Percentiles rank a stretch among this genome's conserved stretches.
Conservation (phyloP, 169 alveolate species). For the Theileria luwenshuni region DNA sequence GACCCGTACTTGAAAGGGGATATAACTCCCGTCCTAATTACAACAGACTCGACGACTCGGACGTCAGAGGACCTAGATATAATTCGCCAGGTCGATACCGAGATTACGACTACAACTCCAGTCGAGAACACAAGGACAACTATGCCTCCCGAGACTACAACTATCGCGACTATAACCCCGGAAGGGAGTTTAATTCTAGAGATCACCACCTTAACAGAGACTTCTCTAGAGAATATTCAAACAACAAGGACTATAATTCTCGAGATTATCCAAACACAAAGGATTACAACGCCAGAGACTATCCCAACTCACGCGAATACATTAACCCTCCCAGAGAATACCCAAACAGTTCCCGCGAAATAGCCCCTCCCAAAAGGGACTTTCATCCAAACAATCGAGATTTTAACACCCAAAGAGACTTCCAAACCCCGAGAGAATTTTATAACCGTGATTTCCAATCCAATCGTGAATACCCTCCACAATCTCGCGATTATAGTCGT, state of each 20-base stretch:
- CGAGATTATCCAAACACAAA: neutral
- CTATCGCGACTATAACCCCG: neutral
- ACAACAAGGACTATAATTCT: neutral
- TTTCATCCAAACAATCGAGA: conserved; percentile 4
- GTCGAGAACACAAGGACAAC: neutral
- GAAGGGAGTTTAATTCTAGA: neutral
- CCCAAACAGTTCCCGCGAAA: no score
- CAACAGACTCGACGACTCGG: conserved; percentile 3
- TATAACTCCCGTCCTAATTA: conserved; percentile 1
- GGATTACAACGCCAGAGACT: conserved; percentile 11
- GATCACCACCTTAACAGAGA: neutral
- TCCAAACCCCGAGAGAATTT: conserved; percentile 4
- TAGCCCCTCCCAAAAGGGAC: conserved; percentile 9
- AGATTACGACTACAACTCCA: neutral
- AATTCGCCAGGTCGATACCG: conserved; percentile 9
- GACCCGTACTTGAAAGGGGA: neutral
- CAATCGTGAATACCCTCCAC: neutral
- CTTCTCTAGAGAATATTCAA: neutral
- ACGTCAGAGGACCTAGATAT: conserved; percentile 10
- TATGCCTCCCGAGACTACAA: neutral
- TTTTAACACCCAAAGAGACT: conserved; percentile 1
- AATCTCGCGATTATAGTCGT: neutral
- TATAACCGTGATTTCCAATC: neutral
- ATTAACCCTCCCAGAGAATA: conserved; percentile 3
- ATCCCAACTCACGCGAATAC: conserved; percentile 9